These are phyloP conservation scores for Oryza punctata DNA, from an alignment of 176 grass and related monocot genomes.

Conservation along the genomic window DNA sequence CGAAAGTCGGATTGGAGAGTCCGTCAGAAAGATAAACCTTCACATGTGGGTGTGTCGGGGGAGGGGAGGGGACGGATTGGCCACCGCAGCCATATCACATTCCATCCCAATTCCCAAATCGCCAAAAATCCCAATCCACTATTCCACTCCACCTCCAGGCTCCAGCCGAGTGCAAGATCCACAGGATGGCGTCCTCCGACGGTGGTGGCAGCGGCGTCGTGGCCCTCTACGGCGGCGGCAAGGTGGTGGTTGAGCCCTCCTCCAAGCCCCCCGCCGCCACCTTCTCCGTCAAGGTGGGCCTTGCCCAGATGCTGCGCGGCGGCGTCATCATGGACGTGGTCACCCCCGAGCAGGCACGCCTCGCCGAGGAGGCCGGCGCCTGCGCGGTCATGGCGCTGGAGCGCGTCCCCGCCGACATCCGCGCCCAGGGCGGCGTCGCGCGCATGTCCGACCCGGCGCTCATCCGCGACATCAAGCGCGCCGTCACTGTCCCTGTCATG, in stretches of 20 bases:
- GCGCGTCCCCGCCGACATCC: slow-evolving; percentile 85
- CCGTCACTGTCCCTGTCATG: slow-evolving; percentile 97
- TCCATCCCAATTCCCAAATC: neutral
- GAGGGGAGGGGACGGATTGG: too few species aligned
- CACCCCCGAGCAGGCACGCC: slow-evolving; percentile 62
- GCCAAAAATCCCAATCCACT: too few species aligned
- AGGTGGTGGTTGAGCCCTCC: slow-evolving; percentile 39
- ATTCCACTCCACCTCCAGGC: too few species aligned
- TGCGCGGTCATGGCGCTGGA: slow-evolving; percentile 84
- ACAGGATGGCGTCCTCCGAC: slow-evolving; percentile 8
- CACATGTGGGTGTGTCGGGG: too few species aligned
- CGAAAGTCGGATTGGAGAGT: too few species aligned
- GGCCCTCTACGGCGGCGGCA: slow-evolving; percentile 57
- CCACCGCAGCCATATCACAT: too few species aligned
- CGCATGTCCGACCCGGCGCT: slow-evolving; percentile 79
- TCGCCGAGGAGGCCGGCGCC: slow-evolving; percentile 80
- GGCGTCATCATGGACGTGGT: slow-evolving; percentile 88
- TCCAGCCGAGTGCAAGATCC: too few species aligned
- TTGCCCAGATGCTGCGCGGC: slow-evolving; percentile 81
- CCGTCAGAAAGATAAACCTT: too few species aligned
- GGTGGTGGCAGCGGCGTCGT: slow-evolving; percentile 41
- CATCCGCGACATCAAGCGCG: slow-evolving; percentile 89
- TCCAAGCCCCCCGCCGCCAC: slow-evolving; percentile 45
- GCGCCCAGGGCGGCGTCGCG: slow-evolving; percentile 66
- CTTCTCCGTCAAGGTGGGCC: slow-evolving; percentile 81